A percentile compares a stretch with the other conserved stretches of the same genome.
Evolutionary conservation across 352 stramenopile genomes (phyloP).

Genomic region (Peronospora farinosa): DNA sequence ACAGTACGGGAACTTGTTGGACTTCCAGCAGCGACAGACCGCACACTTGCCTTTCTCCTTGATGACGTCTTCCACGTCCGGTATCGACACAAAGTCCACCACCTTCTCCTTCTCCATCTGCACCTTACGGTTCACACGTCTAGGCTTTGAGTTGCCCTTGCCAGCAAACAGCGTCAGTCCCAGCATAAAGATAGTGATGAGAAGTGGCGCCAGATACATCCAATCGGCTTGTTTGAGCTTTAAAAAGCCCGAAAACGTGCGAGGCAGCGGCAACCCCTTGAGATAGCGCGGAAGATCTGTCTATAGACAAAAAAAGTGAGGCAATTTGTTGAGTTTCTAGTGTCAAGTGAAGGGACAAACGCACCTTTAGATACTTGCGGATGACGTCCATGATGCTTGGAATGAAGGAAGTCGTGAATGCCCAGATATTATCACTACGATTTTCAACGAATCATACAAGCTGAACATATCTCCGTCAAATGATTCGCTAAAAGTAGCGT

Average conservation of each 20-base stretch:
- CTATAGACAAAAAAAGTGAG: constrained; percentile 12
- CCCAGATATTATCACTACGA: background rate
- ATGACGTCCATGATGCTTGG: constrained; percentile 51
- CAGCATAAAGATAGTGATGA: constrained; percentile 69
- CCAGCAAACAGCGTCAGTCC: constrained; percentile 64
- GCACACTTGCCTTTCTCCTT: constrained; percentile 78
- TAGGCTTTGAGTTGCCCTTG: constrained; percentile 47
- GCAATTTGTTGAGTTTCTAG: background rate
- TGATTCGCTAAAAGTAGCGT: constrained; percentile 9
- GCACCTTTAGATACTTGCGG: constrained; percentile 73
- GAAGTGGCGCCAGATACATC: constrained; percentile 76
- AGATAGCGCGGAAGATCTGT: constrained; percentile 75
- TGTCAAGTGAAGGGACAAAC: background rate
- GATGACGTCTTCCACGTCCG: constrained; percentile 75
- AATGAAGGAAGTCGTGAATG: constrained; percentile 17
- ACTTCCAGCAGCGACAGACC: constrained; percentile 85
- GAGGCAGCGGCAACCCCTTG: constrained; percentile 71
- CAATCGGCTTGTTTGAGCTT: constrained; percentile 84
- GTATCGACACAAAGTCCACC: constrained; percentile 54
- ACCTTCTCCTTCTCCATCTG: constrained; percentile 81
- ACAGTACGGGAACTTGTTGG: constrained; percentile 83
- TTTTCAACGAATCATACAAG: constrained; percentile 4
- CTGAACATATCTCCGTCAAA: background rate
- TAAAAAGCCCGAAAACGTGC: constrained; percentile 73
- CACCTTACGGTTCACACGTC: constrained; percentile 61